Evolutionary conservation across 129 eudicot genomes (phyloP).

Genomic region (Flaveria robusta): DNA sequence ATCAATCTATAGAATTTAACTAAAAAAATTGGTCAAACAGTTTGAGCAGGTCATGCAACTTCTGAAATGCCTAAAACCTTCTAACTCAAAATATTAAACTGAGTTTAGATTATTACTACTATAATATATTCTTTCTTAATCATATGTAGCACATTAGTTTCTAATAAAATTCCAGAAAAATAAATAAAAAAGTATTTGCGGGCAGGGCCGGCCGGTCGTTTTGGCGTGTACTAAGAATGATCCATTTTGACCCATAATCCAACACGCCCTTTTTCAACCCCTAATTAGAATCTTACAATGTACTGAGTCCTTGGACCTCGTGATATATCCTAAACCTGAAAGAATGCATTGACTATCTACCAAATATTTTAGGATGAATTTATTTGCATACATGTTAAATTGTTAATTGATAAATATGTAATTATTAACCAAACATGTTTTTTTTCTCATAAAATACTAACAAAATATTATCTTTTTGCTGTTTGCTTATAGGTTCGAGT

Average conservation of each 20-base stretch:
- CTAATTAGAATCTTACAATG: neutral
- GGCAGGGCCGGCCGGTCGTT: too few relatives aligned
- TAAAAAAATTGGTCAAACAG: neutral
- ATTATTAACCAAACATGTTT: too few relatives aligned
- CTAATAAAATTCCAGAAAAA: neutral
- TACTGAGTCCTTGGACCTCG: neutral
- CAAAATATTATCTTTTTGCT: neutral
- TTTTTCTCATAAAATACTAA: neutral
- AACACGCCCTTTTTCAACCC: too few relatives aligned
- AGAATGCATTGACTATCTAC: neutral
- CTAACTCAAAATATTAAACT: neutral
- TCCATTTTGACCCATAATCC: neutral
- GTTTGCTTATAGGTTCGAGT: conserved; percentile 39
- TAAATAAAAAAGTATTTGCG: neutral
- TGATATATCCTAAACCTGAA: too few relatives aligned
- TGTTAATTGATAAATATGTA: neutral
- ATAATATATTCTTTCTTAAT: neutral
- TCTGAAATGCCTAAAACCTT: neutral
- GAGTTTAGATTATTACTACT: neutral
- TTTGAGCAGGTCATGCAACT: neutral
- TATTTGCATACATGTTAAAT: neutral
- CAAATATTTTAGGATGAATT: neutral
- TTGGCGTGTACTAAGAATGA: neutral
- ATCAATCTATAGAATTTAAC: conserved; percentile 2
- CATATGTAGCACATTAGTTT: neutral